Percentiles rank a stretch among this genome's conserved stretches.
These are phyloP conservation scores for Cryphonectria japonica DNA, from an alignment of 2,329 filamentous ascomycete species.

Conservation along the genomic window DNA sequence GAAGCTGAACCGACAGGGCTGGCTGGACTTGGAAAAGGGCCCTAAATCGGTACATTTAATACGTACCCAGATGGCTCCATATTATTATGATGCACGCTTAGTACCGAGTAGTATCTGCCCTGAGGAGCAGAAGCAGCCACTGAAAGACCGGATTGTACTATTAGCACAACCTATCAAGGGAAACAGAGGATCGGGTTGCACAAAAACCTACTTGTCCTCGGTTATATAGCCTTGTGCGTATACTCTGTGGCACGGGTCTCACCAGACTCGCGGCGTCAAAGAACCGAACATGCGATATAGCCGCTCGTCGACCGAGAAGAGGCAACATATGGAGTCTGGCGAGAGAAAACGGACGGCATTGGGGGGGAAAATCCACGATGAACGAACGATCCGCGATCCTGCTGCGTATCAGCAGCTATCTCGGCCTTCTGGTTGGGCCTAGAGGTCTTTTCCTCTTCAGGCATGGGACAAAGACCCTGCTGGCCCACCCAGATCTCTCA, in stretches of 20 bases:
- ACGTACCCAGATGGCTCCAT: neutral
- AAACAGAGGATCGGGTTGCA: neutral
- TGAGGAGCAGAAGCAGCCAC: neutral
- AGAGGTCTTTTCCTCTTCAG: conserved; percentile 27
- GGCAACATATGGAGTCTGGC: neutral
- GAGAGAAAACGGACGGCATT: neutral
- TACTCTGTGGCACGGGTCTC: neutral
- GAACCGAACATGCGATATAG: conserved; percentile 5
- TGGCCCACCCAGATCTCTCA: conserved; percentile 11
- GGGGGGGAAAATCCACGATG: neutral
- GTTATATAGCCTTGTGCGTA: conserved; percentile 2
- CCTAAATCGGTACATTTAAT: neutral
- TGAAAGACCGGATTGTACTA: neutral
- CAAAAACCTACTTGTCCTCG: neutral
- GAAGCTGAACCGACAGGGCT: neutral
- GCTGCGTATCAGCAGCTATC: conserved; percentile 20
- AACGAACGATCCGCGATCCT: neutral
- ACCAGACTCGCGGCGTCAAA: neutral
- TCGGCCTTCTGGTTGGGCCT: conserved; percentile 23
- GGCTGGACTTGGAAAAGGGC: neutral
- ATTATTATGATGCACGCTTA: too few relatives aligned
- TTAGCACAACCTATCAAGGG: neutral
- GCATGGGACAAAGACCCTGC: conserved; percentile 2
- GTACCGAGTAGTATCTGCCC: neutral
- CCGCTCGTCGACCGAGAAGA: conserved; percentile 16